Percentiles rank a stretch among this genome's conserved stretches.
Evolutionary conservation across 1,139 yeast genomes (phyloP).

Genomic region (Yamadazyma atlantica): DNA sequence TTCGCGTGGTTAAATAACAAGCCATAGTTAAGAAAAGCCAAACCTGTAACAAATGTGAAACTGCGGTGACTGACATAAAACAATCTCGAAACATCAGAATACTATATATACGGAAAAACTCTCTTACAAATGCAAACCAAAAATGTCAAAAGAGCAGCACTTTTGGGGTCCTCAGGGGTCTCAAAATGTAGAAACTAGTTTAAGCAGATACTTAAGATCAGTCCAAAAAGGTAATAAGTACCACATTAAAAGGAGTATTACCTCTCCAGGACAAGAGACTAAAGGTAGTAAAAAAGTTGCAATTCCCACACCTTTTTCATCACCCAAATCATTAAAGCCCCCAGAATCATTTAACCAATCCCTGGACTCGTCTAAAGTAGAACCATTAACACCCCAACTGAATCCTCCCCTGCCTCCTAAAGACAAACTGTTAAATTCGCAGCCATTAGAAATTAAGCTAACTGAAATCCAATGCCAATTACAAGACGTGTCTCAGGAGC

Average conservation of each 20-base stretch:
- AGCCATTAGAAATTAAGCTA: not conserved
- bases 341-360: not conserved
- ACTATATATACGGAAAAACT: not conserved
- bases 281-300: not conserved
- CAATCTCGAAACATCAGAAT: not conserved
- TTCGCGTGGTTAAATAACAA: too few relatives aligned
- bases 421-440: not conserved
- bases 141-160: not conserved
- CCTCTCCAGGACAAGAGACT: not conserved
- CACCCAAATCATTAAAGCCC: not conserved
- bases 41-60: not conserved
- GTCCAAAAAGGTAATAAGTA: conserved; percentile 6
- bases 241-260: conserved; percentile 3
- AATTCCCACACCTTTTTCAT: not conserved
- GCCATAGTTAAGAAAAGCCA: too few relatives aligned
- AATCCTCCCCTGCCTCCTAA: too few relatives aligned
- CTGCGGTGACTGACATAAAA: too few relatives aligned
- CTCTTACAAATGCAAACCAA: not conserved
- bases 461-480: not conserved
- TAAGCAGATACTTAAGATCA: conserved; percentile 4
- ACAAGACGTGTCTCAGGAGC: not conserved
- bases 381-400: too few relatives aligned
- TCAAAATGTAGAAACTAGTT: conserved; percentile 2
- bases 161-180: not conserved
- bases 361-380: too few relatives aligned